Conservation (phyloP, 1,284 basidiomycete species). For the Boletus semigastroideus region DNA sequence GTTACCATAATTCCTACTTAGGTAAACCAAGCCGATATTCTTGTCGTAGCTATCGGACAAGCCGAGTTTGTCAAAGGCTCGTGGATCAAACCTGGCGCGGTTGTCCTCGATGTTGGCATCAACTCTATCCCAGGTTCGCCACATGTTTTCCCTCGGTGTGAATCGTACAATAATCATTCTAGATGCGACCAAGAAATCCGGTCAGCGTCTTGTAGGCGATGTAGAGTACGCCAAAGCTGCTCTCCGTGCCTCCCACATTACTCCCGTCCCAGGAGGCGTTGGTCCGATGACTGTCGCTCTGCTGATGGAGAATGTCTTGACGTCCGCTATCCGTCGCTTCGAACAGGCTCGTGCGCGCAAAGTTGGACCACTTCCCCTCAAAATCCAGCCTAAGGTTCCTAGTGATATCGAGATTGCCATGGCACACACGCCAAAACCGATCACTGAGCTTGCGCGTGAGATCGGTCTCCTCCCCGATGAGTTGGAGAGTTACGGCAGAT, state of each 20-base stretch:
- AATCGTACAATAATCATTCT: conserved; percentile 3
- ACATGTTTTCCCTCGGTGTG: neutral
- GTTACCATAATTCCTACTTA: conserved; percentile 29
- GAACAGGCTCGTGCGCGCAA: conserved; percentile 63
- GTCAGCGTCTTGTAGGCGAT: conserved; percentile 95
- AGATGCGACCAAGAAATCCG: conserved; percentile 92
- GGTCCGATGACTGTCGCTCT: conserved; percentile 99
- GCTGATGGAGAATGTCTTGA: conserved; percentile 95
- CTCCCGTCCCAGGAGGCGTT: conserved; percentile 97
- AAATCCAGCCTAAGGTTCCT: conserved; percentile 83
- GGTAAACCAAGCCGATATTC: conserved; percentile 87
- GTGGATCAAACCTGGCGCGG: conserved; percentile 94
- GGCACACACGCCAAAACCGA: conserved; percentile 91
- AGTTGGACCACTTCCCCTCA: conserved; percentile 79
- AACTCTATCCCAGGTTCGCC: conserved; percentile 86
- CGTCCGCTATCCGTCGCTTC: conserved; percentile 82
- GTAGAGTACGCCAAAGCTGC: conserved; percentile 85
- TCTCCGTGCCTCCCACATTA: conserved; percentile 84
- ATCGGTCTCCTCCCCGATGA: conserved; percentile 88
- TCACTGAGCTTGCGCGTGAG: conserved; percentile 84
- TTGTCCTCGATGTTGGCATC: conserved; percentile 97
- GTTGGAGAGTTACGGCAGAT: conserved; percentile 92
- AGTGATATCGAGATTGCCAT: conserved; percentile 96
- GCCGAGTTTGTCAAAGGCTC: conserved; percentile 88
- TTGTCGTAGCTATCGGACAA: conserved; percentile 93